Conservation (phyloP, 257 asterid species). For the Solanum bulbocastanum region DNA sequence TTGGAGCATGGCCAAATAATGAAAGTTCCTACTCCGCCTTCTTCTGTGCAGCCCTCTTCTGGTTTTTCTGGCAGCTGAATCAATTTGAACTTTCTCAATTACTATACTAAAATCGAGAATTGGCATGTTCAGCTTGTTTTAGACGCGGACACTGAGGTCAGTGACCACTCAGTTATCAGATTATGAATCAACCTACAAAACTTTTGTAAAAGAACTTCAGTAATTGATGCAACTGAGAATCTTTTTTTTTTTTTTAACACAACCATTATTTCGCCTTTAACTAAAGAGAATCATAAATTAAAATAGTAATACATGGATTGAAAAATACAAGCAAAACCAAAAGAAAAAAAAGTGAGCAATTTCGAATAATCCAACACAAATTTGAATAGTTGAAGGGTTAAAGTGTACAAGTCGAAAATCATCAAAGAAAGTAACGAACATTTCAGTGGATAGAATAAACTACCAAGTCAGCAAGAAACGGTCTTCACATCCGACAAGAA, state of each 20-base stretch:
- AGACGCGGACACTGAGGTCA: slow-evolving; percentile 24
- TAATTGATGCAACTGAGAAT: not conserved
- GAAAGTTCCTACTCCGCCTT: slow-evolving; percentile 22
- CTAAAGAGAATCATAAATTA: not conserved
- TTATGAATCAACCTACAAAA: not conserved
- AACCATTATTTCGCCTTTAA: not conserved
- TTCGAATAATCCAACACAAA: not conserved
- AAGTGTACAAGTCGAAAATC: not conserved
- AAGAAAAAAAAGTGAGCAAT: not conserved
- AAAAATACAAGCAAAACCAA: not conserved
- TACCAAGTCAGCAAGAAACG: not conserved
- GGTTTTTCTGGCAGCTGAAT: slow-evolving; percentile 14
- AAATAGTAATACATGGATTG: not conserved
- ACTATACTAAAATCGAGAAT: slow-evolving; percentile 57
- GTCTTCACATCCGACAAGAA: not conserved
- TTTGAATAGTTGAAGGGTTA: not conserved
- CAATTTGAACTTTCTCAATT: slow-evolving; percentile 34
- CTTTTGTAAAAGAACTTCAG: not conserved
- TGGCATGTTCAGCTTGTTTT: slow-evolving; percentile 20
- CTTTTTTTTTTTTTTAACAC: not conserved
- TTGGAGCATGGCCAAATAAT: slow-evolving; percentile 1
- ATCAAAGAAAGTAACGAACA: not conserved
- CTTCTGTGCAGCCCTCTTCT: slow-evolving; percentile 29
- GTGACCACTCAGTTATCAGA: not conserved
- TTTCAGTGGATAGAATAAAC: not conserved